Percentiles rank a stretch among this genome's conserved stretches.
Evolutionary conservation across 768 basidiomycete species (phyloP).

Genomic region (Panellus pusillus): DNA sequence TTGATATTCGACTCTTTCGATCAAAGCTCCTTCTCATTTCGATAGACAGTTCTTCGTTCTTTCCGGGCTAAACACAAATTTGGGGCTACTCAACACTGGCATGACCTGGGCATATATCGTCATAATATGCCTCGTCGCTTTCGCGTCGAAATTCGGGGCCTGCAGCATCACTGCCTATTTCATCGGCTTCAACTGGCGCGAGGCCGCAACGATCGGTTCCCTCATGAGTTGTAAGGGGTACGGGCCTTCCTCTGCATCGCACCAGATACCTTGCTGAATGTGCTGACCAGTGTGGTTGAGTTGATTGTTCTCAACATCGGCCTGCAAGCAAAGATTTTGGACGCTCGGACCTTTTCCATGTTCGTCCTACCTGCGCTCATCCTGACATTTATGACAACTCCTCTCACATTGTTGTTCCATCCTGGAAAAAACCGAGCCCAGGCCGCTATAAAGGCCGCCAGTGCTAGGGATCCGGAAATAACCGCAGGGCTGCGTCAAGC

Average conservation of each 20-base stretch:
- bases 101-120: conserved; percentile 81
- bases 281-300: conserved; percentile 60
- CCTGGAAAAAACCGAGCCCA: conserved; percentile 58
- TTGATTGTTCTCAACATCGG: conserved; percentile 93
- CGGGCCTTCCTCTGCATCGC: conserved; percentile 20
- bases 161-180: conserved; percentile 60
- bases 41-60: conserved; percentile 68
- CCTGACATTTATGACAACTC: conserved; percentile 83
- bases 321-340: conserved; percentile 62
- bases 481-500: too few relatives aligned
- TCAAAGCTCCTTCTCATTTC: not conserved
- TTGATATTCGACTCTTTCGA: not conserved
- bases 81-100: conserved; percentile 74
- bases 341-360: conserved; percentile 78
- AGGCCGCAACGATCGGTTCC: conserved; percentile 78
- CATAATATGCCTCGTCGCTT: conserved; percentile 72
- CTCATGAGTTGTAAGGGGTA: conserved; percentile 92
- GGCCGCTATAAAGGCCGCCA: too few relatives aligned
- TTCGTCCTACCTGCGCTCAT: conserved; percentile 80
- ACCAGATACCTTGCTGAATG: not conserved
- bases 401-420: conserved; percentile 76
- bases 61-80: conserved; percentile 78
- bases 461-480: too few relatives aligned
- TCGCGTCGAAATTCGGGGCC: conserved; percentile 75
- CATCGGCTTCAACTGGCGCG: conserved; percentile 70